Base-by-base conservation (phyloP, 2,329 filamentous ascomycete genomes). In the Lithohypha guttulata region DNA sequence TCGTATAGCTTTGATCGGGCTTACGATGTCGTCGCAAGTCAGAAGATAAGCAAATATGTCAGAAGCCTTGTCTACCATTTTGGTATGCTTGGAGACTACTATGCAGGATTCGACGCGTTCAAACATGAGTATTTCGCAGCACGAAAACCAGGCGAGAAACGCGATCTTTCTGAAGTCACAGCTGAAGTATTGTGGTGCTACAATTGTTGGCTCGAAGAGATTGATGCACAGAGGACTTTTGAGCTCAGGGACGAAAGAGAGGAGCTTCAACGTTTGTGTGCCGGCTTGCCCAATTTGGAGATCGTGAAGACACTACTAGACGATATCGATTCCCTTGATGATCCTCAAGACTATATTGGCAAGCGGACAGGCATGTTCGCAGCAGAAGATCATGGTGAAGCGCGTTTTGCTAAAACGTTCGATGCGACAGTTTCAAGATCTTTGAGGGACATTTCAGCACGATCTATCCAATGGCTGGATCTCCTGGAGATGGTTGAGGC, bases 21-120 rank as follows among this genome's bases (percentile, higher is more conserved):
- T 17, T 10, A 25, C 14, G 19, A 18, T 25, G 37, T 40, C 7
- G 15, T 22, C 6, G 30, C 11, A 18, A 10, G 19, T n/a, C 10
- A 10, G 5, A 5, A 33, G 6, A 8, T 40, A 13, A 19, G 15
- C 10, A 15, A 11, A 5, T 23, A 20, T 18, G 37, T 40, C n/a
- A 33, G 29, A 15, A 40, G 37, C 15, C 19, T 40, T 11, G 23
- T 40, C 8, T 40, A 33, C 13, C 37, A 40, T 22, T 17, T 32
- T 19, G 37, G 37, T 20, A 20, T 33, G 21, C 15, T 40, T 6
- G 37, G 19, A 26, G 29, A 40, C 9, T 11, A 10, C 15, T 19
- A 40, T 26, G 10, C 29, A 3, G 29, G 29, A 2, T 34, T 40
- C 27, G 29, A 40, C 10, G 29, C 28, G 10, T 40, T 40, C 28